A percentile compares a stretch with the other conserved stretches of the same genome.
phyloP scores from a whole-genome alignment of 768 basidiomycete genomes.

The Tylopilus rubrobrunneus region DNA sequence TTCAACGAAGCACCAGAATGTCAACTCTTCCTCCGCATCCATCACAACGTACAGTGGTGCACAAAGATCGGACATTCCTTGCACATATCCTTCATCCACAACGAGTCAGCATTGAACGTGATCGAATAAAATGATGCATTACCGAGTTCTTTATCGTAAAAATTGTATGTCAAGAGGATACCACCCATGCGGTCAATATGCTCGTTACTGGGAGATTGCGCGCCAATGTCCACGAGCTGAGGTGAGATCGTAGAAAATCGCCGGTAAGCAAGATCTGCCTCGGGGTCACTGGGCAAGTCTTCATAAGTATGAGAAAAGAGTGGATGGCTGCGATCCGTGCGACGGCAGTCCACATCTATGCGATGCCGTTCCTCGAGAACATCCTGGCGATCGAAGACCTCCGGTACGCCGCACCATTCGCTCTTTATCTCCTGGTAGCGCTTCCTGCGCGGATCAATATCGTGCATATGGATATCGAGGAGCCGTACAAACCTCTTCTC shows the following conservation, averaged over 20 bases:
- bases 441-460: constrained; percentile 40
- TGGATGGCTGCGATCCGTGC: constrained; percentile 93
- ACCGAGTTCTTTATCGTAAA: constrained; percentile 87
- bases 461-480: background rate
- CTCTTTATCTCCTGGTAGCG: constrained; percentile 68
- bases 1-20: constrained; percentile 95
- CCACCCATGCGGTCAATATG: constrained; percentile 86
- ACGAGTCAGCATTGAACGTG: constrained; percentile 11
- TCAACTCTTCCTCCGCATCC: constrained; percentile 82
- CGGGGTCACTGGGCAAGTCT: constrained; percentile 40
- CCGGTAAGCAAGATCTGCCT: constrained; percentile 48
- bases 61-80: constrained; percentile 97
- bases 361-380: constrained; percentile 89
- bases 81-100: constrained; percentile 76
- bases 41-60: constrained; percentile 92
- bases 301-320: constrained; percentile 61
- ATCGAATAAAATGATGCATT: background rate
- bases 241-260: constrained; percentile 75
- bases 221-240: constrained; percentile 66
- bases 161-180: constrained; percentile 88
- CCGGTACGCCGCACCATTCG: constrained; percentile 81
- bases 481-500: constrained; percentile 49
- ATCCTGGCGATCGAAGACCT: constrained; percentile 76
- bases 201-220: constrained; percentile 85
- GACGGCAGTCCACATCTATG: constrained; percentile 94